Percentiles rank a stretch among this genome's conserved stretches.
Evolutionary conservation across 2,329 filamentous ascomycete species (phyloP).

Genomic region (Orbilia javanica): DNA sequence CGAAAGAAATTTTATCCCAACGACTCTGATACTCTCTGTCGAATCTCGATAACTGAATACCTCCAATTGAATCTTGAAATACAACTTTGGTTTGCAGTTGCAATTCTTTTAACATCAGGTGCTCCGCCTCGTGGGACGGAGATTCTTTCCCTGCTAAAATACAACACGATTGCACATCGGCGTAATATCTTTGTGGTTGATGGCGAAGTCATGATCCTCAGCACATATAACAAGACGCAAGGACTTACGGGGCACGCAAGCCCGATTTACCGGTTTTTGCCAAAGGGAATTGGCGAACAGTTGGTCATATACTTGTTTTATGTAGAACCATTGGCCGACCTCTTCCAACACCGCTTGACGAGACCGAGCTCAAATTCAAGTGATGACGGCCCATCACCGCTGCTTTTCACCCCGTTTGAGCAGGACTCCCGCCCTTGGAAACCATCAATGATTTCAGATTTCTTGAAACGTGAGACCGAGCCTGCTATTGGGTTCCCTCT

Average conservation of each 20-base stretch:
- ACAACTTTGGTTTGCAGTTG: slow-evolving; percentile 1
- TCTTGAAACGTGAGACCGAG: background rate
- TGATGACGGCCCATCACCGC: background rate
- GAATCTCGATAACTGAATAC: background rate
- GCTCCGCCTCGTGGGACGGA: slow-evolving; percentile 23
- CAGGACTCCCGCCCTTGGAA: background rate
- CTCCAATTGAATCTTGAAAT: background rate
- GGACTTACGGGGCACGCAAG: background rate
- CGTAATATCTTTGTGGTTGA: slow-evolving; percentile 26
- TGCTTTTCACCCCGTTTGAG: background rate
- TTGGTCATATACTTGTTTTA: slow-evolving; percentile 9
- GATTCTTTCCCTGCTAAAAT: background rate
- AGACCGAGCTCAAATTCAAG: background rate
- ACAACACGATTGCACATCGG: background rate
- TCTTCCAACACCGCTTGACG: background rate
- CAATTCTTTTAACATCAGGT: slow-evolving; percentile 17
- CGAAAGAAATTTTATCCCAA: background rate
- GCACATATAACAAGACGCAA: slow-evolving; percentile 23
- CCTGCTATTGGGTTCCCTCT: background rate
- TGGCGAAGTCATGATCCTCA: slow-evolving; percentile 10
- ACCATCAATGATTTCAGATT: background rate
- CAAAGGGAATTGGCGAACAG: background rate
- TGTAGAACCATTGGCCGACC: slow-evolving; percentile 14
- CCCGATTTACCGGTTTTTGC: slow-evolving; percentile 4
- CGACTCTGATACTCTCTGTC: background rate